Evolutionary conservation across 495 filamentous ascomycete genomes (phyloP).

Genomic region (Letharia lupina): DNA sequence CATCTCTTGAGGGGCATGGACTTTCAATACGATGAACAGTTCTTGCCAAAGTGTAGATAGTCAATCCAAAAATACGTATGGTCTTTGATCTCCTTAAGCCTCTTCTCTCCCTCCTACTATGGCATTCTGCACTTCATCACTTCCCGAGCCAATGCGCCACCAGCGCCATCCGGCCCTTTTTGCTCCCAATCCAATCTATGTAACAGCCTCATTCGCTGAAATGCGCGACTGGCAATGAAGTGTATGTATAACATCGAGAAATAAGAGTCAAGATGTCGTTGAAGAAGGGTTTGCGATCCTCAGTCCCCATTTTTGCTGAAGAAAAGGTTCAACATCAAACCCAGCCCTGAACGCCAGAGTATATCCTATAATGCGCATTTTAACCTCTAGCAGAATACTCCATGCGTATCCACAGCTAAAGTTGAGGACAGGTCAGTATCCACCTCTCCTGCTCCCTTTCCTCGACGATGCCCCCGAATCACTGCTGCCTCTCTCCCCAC

Average conservation of each 20-base stretch:
- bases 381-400: neutral
- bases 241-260: constrained; percentile 16
- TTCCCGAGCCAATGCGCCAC: neutral
- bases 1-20: neutral
- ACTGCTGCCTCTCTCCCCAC: constrained; percentile 33
- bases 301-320: neutral
- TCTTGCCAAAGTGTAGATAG: neutral
- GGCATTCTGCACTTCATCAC: neutral
- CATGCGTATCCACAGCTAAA: neutral
- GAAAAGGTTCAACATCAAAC: neutral
- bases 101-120: neutral
- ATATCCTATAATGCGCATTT: neutral
- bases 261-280: neutral
- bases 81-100: neutral
- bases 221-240: constrained; percentile 1
- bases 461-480: constrained; percentile 23
- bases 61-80: too few relatives aligned
- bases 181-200: constrained; percentile 19
- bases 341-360: neutral
- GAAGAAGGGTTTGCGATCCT: neutral
- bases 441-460: constrained; percentile 18
- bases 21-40: neutral
- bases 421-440: neutral
- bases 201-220: constrained; percentile 13
- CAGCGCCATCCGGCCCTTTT: neutral